phyloP scores from a whole-genome alignment of 108 stramenopile species.

The Pseudonitzschia delicatissima region DNA sequence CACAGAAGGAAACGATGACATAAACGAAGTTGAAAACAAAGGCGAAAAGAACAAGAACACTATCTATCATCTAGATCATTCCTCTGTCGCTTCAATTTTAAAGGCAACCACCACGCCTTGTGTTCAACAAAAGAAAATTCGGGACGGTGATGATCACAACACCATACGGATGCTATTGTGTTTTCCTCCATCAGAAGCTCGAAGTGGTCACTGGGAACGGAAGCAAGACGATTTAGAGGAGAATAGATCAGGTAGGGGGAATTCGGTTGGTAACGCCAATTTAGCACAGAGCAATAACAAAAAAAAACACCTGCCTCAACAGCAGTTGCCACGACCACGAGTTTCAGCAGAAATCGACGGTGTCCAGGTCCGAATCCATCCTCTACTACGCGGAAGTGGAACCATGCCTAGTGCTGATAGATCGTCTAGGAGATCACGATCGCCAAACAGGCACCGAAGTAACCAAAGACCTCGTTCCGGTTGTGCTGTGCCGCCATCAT shows the following conservation, averaged over 20 bases:
- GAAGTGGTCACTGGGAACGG: constrained; percentile 52
- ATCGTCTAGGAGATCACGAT: constrained; percentile 6
- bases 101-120: constrained; percentile 7
- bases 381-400: constrained; percentile 31
- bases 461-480: constrained; percentile 1
- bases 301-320: constrained; percentile 5
- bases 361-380: constrained; percentile 56
- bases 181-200: constrained; percentile 59
- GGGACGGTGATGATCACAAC: background rate
- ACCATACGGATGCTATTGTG: constrained; percentile 42
- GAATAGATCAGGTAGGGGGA: background rate
- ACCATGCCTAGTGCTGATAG: background rate
- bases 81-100: constrained; percentile 33
- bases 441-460: too few species aligned
- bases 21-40: background rate
- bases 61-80: constrained; percentile 48
- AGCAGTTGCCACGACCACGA: constrained; percentile 25
- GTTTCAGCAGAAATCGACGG: constrained; percentile 32
- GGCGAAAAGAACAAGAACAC: background rate
- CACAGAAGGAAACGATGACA: background rate
- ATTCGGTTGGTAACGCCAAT: background rate
- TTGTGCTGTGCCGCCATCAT: constrained; percentile 3
- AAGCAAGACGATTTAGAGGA: constrained; percentile 24
- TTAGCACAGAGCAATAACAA: background rate
- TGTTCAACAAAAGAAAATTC: too few species aligned